phyloP scores from a whole-genome alignment of 768 basidiomycete species.

The Rhizopogon vulgaris region DNA sequence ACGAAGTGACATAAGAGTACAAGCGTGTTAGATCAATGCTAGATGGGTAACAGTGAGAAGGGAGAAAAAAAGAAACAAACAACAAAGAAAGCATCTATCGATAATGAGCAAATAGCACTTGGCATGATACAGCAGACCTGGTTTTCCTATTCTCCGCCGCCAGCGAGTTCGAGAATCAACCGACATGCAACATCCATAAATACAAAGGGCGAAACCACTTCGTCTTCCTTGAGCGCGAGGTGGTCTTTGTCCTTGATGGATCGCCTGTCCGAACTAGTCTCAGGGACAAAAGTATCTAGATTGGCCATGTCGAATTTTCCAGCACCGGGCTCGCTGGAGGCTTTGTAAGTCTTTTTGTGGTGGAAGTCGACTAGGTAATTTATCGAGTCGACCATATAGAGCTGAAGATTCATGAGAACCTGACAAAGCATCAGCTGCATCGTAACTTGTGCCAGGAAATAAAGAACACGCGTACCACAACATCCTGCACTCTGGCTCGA shows the following conservation, averaged over 20 bases:
- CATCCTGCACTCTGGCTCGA: slow-evolving; percentile 80
- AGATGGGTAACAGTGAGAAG: not conserved
- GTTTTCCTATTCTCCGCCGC: slow-evolving; percentile 39
- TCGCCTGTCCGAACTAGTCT: slow-evolving; percentile 51
- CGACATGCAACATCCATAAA: slow-evolving; percentile 96
- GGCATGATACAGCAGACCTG: not conserved
- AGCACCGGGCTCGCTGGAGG: slow-evolving; percentile 59
- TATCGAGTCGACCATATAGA: slow-evolving; percentile 92
- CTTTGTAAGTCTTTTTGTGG: slow-evolving; percentile 91
- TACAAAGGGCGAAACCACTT: slow-evolving; percentile 80
- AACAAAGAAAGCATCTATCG: slow-evolving; percentile 7
- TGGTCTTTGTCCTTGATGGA: slow-evolving; percentile 49
- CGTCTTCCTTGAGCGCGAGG: slow-evolving; percentile 42
- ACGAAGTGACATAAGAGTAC: slow-evolving; percentile 5
- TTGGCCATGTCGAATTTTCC: slow-evolving; percentile 64
- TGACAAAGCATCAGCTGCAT: slow-evolving; percentile 22
- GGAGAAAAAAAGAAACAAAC: not conserved
- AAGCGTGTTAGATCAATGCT: slow-evolving; percentile 2
- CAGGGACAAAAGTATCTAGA: slow-evolving; percentile 27
- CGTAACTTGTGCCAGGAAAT: not conserved
- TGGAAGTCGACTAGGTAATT: slow-evolving; percentile 99
- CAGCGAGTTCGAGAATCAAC: slow-evolving; percentile 90
- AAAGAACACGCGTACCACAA: slow-evolving; percentile 59
- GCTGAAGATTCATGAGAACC: slow-evolving; percentile 95
- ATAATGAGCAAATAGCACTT: slow-evolving; percentile 3